phyloP scores from a whole-genome alignment of 1,139 yeast species.

The Blastobotrys indianensis region DNA sequence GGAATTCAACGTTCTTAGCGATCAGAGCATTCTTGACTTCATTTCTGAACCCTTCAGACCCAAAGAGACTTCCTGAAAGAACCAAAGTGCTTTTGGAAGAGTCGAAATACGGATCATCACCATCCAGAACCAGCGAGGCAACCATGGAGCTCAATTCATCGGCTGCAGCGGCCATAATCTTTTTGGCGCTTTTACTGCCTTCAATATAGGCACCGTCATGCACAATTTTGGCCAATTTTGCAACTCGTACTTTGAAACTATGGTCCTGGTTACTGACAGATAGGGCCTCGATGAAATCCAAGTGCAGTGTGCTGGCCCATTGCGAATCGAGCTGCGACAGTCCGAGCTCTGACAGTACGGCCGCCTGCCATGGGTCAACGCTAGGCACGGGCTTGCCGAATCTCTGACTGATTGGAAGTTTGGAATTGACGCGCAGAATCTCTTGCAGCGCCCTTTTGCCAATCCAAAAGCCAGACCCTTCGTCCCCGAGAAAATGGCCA shows the following conservation, averaged over 20 bases:
- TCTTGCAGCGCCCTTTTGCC: conserved; percentile 21
- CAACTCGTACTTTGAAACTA: background rate
- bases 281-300: conserved; percentile 5
- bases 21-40: too few species aligned
- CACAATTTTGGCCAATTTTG: conserved; percentile 6
- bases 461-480: conserved; percentile 26
- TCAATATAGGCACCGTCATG: conserved; percentile 8
- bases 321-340: conserved; percentile 2
- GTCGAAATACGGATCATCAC: too few species aligned
- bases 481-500: conserved; percentile 27
- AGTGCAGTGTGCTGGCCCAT: conserved; percentile 7
- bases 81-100: too few species aligned
- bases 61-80: too few species aligned
- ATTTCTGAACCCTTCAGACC: too few species aligned
- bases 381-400: background rate
- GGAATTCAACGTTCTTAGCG: too few species aligned
- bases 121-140: too few species aligned
- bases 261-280: background rate
- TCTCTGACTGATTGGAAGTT: background rate
- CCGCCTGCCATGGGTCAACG: conserved; percentile 9
- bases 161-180: conserved; percentile 11
- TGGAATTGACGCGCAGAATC: conserved; percentile 11
- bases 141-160: conserved; percentile 1
- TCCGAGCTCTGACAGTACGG: conserved; percentile 4
- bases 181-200: conserved; percentile 5